Base-by-base conservation (phyloP, 2,329 filamentous ascomycete species). In the Arthroderma uncinatum region DNA sequence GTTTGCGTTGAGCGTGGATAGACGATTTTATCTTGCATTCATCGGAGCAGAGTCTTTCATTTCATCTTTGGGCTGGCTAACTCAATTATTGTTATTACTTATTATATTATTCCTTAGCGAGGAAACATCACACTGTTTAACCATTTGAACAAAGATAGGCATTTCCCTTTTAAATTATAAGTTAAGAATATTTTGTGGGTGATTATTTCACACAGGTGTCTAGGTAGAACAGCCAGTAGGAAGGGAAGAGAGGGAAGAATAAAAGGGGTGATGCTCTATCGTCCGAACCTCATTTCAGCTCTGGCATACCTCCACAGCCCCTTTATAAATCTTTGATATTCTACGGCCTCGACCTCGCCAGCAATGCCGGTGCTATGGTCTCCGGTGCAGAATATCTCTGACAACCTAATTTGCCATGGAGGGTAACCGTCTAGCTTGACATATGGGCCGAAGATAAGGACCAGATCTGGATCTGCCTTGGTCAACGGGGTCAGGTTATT, bases 341-440 rank as follows among this genome's bases (percentile, higher is more conserved):
- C 90, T 16, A 98, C 91, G 1, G 70, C 66, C 55, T 74, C 73
- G 37, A 65, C 64, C 4, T 68, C 68, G 0, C 70, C 72, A 21
- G 65, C 67, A 37, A 69, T 61, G 28, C 66, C 66, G 52, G 70
- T 70, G 44, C 64, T 70, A 52, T 69, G 73, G 58, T 73, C 70
- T 4, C 74, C 73, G 2, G 80, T 81, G 69, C 76, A 82, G 68
- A 91, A 96, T 58, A 98, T 96, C 77, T 98, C 93, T 0, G 91
- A 96, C 67, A 98, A 75, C 44, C 93, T 82, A 60, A 97, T 81
- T 73, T 96, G 93, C 93, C 93, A 98, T 0, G 93, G 93, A 8
- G 93, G 93, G 69, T 97, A 98, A 8, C 93, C 90, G 56, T 89
- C 85, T 47, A 98, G 74, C 68, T 90, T 85, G 56, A 97, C 83